Percentiles rank a stretch among this genome's conserved stretches.
Evolutionary conservation across 1,284 basidiomycete genomes (phyloP).

Genomic region (Cryptococcus sp.): DNA sequence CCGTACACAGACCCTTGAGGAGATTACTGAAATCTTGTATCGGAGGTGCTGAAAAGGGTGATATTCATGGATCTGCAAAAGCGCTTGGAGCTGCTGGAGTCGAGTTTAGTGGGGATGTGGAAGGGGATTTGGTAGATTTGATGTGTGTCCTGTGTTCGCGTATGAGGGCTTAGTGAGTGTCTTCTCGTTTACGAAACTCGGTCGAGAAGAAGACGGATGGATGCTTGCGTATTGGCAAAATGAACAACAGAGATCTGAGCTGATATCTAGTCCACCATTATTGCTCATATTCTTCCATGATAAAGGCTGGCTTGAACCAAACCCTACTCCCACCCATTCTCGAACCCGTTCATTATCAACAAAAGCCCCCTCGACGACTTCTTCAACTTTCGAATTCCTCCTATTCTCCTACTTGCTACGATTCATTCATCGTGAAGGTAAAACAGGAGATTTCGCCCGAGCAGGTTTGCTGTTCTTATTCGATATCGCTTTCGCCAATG

Average conservation of each 20-base stretch:
- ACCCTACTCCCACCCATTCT: constrained; percentile 57
- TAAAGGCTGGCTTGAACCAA: constrained; percentile 51
- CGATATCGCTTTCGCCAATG: constrained; percentile 73
- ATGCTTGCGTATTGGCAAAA: no score
- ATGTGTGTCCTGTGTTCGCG: constrained; percentile 86
- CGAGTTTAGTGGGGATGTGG: constrained; percentile 23
- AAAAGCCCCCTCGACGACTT: constrained; percentile 51
- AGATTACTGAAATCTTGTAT: constrained; percentile 80
- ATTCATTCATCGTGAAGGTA: constrained; percentile 90
- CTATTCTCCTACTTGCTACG: constrained; percentile 93
- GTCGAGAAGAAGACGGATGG: no score
- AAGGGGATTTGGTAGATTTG: constrained; percentile 70
- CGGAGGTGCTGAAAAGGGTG: constrained; percentile 82
- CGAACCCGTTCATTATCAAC: constrained; percentile 54
- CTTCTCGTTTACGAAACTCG: background rate
- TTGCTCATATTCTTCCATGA: constrained; percentile 96
- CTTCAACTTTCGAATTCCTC: constrained; percentile 75
- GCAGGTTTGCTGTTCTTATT: constrained; percentile 87
- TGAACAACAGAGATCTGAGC: no score
- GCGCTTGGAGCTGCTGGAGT: constrained; percentile 75
- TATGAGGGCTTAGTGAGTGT: constrained; percentile 65
- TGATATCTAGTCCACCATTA: constrained; percentile 59
- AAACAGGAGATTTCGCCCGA: constrained; percentile 88
- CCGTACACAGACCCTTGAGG: constrained; percentile 81
- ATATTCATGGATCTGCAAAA: constrained; percentile 64